Evolutionary conservation across 495 filamentous ascomycete species (phyloP), one percentile per base, ranked within the genome.

Genomic region (Aspergillus hancockii): DNA sequence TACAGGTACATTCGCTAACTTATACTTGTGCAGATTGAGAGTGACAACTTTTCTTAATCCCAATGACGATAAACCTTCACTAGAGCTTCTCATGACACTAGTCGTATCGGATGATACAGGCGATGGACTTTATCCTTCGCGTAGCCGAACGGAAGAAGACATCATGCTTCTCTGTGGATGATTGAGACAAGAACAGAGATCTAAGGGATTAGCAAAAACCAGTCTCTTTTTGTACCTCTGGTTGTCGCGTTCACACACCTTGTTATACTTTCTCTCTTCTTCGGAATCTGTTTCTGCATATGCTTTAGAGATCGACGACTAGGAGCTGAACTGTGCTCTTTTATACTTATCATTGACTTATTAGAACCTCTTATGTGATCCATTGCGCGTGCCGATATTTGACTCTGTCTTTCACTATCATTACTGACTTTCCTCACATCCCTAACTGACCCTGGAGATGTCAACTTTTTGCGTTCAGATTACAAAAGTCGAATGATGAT

Each of bases 101-200:
- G 36, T 64, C 51, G 38, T 16, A 38, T 50, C 34, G 41, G 55
- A 51, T 52, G 62, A 51, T 54, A 59, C 60, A 55, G 63, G 57
- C 63, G 46, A 59, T 67, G 68, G 70, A 73, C 59, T 67, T 64
- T 71, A 75, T 77, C 72, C 72, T 63, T 69, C 55, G 54, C 9
- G 55, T 13, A 49, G 51, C 53, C 60, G 58, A 68, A 73, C 70
- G 73, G 73, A 76, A 76, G 73, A 63, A 67, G 64, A 71, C 62
- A 64, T 65, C 10, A 59, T 54, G 49, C 49, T 51, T n/a, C 34
- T 41, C 58, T 43, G 70, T 74, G 67, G 41, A 59, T 77, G 77
- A 76, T 67, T 76, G 76, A 76, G 73, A 70, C 55, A 67, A 67
- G 77, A 80, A 80, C 77, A 79, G 77, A 80, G 66, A 80, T 80